These are phyloP conservation scores for Cladophialophora chaetospira DNA, from an alignment of 2,329 filamentous ascomycete species.

Conservation along the genomic window DNA sequence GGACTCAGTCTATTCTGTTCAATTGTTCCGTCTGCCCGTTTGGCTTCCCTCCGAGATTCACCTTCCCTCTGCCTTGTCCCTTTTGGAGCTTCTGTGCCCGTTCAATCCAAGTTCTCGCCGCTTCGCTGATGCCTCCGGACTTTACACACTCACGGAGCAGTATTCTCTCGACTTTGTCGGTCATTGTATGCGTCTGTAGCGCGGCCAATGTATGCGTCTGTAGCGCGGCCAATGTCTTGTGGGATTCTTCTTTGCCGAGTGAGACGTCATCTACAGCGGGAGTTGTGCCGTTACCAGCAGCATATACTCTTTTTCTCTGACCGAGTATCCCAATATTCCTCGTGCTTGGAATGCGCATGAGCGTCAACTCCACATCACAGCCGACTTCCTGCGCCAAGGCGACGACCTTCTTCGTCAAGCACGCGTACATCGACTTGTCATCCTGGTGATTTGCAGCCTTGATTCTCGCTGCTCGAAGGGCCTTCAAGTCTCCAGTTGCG, in stretches of 20 bases:
- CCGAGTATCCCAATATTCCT: slow-evolving; percentile 82
- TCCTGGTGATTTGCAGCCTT: slow-evolving; percentile 40
- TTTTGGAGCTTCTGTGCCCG: slow-evolving; percentile 52
- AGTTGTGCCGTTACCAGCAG: not conserved
- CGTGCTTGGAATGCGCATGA: slow-evolving; percentile 89
- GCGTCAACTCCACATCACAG: slow-evolving; percentile 76
- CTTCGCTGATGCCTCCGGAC: slow-evolving; percentile 46
- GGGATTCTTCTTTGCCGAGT: not conserved
- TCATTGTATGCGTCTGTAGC: not conserved
- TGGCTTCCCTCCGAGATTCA: slow-evolving; percentile 26
- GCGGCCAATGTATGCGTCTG: not conserved
- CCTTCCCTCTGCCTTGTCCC: slow-evolving; percentile 46
- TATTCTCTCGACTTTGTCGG: slow-evolving; percentile 42
- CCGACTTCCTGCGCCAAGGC: slow-evolving; percentile 71
- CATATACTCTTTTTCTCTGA: slow-evolving; percentile 43
- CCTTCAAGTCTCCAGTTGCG: slow-evolving; percentile 44
- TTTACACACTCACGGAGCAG: slow-evolving; percentile 56
- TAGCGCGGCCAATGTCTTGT: not conserved
- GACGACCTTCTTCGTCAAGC: slow-evolving; percentile 76
- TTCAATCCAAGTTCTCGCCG: slow-evolving; percentile 55
- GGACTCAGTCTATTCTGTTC: too few relatives aligned
- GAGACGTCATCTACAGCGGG: not conserved
- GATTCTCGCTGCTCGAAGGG: slow-evolving; percentile 42
- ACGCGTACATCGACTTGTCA: slow-evolving; percentile 73
- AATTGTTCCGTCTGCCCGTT: too few relatives aligned